Evolutionary conservation across 2,329 filamentous ascomycete species (phyloP).

Genomic region (Coleophoma eucalyptorum): DNA sequence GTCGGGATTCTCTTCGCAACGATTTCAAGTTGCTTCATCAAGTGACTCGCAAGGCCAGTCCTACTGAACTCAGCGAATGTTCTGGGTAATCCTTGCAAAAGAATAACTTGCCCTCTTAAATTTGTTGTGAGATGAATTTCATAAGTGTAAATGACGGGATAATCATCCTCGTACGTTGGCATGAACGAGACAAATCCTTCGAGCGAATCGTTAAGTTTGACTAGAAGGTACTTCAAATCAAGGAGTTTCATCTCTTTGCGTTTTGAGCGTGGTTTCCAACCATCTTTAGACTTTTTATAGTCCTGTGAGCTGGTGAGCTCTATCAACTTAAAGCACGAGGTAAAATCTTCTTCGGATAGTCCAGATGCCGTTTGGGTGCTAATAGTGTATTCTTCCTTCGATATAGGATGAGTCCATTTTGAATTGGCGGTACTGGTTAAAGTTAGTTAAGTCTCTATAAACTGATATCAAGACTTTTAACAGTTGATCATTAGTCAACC

Average conservation of each 20-base stretch:
- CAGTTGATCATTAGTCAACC: too few species aligned
- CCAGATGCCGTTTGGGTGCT: conserved; percentile 34
- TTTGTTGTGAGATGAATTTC: conserved; percentile 65
- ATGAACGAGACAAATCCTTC: conserved; percentile 63
- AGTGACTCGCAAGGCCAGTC: conserved; percentile 56
- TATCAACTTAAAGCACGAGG: conserved; percentile 53
- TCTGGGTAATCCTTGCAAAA: background rate
- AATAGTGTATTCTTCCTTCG: conserved; percentile 36
- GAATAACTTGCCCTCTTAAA: conserved; percentile 44
- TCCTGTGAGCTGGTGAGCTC: conserved; percentile 59
- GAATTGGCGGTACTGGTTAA: conserved; percentile 8
- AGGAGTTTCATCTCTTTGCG: conserved; percentile 62
- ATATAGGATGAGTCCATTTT: conserved; percentile 48
- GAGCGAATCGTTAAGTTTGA: conserved; percentile 38
- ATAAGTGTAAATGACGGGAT: conserved; percentile 72
- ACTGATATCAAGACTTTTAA: too few species aligned
- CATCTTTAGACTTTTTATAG: conserved; percentile 57
- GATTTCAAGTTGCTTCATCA: conserved; percentile 53
- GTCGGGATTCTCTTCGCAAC: conserved; percentile 50
- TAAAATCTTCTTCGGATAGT: conserved; percentile 41
- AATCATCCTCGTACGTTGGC: conserved; percentile 64
- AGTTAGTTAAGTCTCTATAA: too few species aligned
- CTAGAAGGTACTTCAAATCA: conserved; percentile 66
- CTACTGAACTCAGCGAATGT: conserved; percentile 28
- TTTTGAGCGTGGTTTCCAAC: conserved; percentile 63